Conservation (phyloP, 2,329 filamentous ascomycete species). For the Fusarium protoensiforme region DNA sequence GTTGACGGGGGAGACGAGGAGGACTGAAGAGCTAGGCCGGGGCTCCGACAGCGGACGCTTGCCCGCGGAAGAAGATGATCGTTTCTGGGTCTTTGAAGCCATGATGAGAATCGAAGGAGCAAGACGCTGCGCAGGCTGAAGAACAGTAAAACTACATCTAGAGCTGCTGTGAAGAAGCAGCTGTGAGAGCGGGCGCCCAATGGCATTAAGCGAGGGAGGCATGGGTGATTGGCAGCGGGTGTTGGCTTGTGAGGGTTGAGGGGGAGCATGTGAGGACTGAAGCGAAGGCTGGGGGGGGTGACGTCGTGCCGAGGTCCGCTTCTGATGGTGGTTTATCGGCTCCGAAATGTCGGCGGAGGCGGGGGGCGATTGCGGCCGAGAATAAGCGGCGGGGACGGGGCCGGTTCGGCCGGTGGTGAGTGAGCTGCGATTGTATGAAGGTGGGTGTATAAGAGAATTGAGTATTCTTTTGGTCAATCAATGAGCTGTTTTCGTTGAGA, state of each 20-base stretch:
- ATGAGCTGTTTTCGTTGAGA: background rate
- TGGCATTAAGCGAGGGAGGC: conserved; percentile 19
- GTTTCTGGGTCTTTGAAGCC: conserved; percentile 19
- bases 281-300: conserved; percentile 17
- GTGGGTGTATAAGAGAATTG: background rate
- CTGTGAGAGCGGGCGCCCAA: conserved; percentile 25
- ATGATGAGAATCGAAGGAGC: conserved; percentile 12
- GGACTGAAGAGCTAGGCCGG: conserved; percentile 78
- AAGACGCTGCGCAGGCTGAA: background rate
- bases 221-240: conserved; percentile 11
- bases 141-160: conserved; percentile 9
- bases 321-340: conserved; percentile 17
- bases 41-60: conserved; percentile 54
- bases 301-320: conserved; percentile 41
- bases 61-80: conserved; percentile 20
- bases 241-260: background rate
- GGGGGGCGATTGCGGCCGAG: conserved; percentile 6
- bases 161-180: conserved; percentile 4
- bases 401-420: background rate
- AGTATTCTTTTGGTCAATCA: background rate
- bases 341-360: conserved; percentile 18
- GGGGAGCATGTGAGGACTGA: conserved; percentile 28
- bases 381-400: background rate
- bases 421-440: background rate
- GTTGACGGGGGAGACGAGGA: conserved; percentile 87